Percentiles rank a stretch among this genome's conserved stretches.
These are phyloP conservation scores for Panaeolus papilionaceus DNA, from an alignment of 768 basidiomycete genomes.

Conservation along the genomic window DNA sequence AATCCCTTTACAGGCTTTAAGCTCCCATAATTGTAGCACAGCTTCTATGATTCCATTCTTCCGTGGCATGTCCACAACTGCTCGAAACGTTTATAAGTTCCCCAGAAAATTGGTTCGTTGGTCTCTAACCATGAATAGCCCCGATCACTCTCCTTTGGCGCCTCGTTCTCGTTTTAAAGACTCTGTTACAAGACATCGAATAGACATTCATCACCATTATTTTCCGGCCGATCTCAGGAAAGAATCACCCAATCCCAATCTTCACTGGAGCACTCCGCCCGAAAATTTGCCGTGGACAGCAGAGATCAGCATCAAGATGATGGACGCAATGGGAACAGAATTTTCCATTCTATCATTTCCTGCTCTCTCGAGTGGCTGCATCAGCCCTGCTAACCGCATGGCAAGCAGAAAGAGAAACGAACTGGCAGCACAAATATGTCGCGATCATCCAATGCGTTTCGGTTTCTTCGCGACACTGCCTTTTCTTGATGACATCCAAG, in stretches of 20 bases:
- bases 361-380: slow-evolving; percentile 48
- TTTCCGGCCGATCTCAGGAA: slow-evolving; percentile 64
- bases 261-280: slow-evolving; percentile 68
- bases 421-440: slow-evolving; percentile 53
- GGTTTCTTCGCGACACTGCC: slow-evolving; percentile 76
- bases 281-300: slow-evolving; percentile 74
- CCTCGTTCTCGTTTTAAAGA: background rate
- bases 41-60: background rate
- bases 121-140: slow-evolving; percentile 2
- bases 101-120: background rate
- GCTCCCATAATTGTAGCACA: slow-evolving; percentile 4
- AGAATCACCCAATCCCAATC: slow-evolving; percentile 43
- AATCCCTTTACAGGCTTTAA: slow-evolving; percentile 11
- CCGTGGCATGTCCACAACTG: background rate
- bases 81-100: background rate
- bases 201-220: slow-evolving; percentile 84
- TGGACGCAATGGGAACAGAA: slow-evolving; percentile 65
- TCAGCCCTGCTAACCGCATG: slow-evolving; percentile 46
- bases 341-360: slow-evolving; percentile 73
- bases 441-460: slow-evolving; percentile 58
- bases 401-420: slow-evolving; percentile 54
- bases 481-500: slow-evolving; percentile 65
- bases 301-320: slow-evolving; percentile 61
- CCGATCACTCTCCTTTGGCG: background rate
- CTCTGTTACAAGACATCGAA: slow-evolving; percentile 31